Percentiles rank a stretch among this genome's conserved stretches.
Conservation (phyloP, 2,329 filamentous ascomycete genomes). For the Fusarium transvaalense region DNA sequence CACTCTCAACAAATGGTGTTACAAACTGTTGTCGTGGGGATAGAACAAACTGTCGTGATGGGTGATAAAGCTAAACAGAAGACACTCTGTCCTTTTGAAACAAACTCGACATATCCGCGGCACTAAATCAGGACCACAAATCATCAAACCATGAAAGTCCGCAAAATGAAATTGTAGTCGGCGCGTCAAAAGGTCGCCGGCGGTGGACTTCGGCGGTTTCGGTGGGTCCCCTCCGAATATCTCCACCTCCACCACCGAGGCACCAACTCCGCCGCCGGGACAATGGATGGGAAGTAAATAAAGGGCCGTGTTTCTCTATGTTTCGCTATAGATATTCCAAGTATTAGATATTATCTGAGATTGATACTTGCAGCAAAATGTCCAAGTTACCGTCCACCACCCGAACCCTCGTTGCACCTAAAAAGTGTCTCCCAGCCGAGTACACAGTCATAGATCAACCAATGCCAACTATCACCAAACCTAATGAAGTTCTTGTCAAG, state of each 20-base stretch:
- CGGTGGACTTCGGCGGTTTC: slow-evolving; percentile 47
- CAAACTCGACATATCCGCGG: not conserved
- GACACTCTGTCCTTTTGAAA: not conserved
- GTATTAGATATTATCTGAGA: accelerated
- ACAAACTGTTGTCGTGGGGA: not conserved
- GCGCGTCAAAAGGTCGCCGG: slow-evolving; percentile 13
- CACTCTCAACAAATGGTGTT: not conserved
- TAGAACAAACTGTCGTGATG: not conserved
- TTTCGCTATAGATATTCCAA: not conserved
- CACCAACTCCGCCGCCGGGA: slow-evolving; percentile 31
- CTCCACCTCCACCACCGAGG: slow-evolving; percentile 39
- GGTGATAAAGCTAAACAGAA: not conserved
- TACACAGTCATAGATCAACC: slow-evolving; percentile 59
- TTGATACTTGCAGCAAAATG: slow-evolving; percentile 39
- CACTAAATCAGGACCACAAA: accelerated
- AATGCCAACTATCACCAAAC: slow-evolving; percentile 57
- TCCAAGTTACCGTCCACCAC: slow-evolving; percentile 54
- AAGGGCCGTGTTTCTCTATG: slow-evolving; percentile 2
- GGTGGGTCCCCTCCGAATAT: slow-evolving; percentile 32
- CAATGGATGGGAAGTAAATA: slow-evolving; percentile 16
- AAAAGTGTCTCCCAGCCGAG: slow-evolving; percentile 53
- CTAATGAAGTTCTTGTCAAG: slow-evolving; percentile 59
- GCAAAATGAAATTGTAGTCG: not conserved
- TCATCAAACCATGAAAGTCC: not conserved
- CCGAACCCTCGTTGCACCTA: slow-evolving; percentile 59